Conservation (phyloP, 805 yeast species). For the Zygotorulaspora danielsina region DNA sequence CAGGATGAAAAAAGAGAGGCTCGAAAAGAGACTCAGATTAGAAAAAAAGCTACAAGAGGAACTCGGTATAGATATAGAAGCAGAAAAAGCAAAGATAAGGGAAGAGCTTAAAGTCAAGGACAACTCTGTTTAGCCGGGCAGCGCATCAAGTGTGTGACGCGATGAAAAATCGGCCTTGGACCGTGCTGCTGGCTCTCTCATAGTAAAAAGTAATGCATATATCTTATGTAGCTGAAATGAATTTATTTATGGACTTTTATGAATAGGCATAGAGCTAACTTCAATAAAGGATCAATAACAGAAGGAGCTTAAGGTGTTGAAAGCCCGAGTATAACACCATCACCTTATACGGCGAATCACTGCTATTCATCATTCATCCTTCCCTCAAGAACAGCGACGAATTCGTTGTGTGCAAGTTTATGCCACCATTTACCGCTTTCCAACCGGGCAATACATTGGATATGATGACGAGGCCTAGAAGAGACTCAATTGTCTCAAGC, state of each 20-base stretch:
- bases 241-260: neutral
- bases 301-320: no score
- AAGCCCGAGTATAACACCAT: no score
- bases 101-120: slow-evolving; percentile 19
- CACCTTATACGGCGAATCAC: no score
- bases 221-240: neutral
- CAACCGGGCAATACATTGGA: no score
- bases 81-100: slow-evolving; percentile 38
- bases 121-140: slow-evolving; percentile 4
- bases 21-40: slow-evolving; percentile 65
- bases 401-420: no score
- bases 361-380: no score
- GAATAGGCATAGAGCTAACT: neutral
- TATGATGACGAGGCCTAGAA: slow-evolving; percentile 42
- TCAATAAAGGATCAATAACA: neutral
- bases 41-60: slow-evolving; percentile 64
- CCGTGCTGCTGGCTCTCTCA: no score
- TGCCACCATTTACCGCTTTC: no score
- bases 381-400: no score
- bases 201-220: no score
- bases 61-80: slow-evolving; percentile 58
- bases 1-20: slow-evolving; percentile 70
- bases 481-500: slow-evolving; percentile 57
- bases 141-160: no score
- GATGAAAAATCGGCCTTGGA: no score